These are phyloP conservation scores for Draba incana DNA, from an alignment of 345 rosid species.

Conservation along the genomic window DNA sequence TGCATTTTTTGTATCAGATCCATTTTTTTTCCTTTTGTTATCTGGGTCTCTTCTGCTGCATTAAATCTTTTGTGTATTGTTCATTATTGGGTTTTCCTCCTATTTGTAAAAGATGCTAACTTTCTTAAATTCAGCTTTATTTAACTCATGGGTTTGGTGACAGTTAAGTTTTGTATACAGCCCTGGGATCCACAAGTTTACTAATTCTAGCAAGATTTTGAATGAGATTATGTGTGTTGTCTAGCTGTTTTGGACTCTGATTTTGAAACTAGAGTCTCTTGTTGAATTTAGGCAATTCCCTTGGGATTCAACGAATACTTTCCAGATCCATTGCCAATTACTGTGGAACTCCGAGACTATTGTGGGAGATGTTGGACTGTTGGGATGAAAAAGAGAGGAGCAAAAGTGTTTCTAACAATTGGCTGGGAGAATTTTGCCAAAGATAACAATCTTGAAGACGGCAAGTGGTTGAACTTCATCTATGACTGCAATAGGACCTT, in stretches of 20 bases:
- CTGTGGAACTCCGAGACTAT: constrained; percentile 11
- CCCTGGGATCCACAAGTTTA: background rate
- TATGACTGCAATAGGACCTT: constrained; percentile 26
- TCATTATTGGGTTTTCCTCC: background rate
- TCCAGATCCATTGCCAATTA: constrained; percentile 17
- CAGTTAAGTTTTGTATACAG: background rate
- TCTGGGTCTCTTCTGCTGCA: background rate
- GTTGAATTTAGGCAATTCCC: constrained; percentile 16
- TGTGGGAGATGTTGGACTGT: constrained; percentile 34
- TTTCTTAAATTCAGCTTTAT: background rate
- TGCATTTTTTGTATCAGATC: constrained; percentile 22
- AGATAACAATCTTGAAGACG: constrained; percentile 31
- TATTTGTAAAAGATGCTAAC: background rate
- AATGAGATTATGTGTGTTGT: background rate
- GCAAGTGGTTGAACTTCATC: constrained; percentile 32
- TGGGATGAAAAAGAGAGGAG: constrained; percentile 27
- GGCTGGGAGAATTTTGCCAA: constrained; percentile 34
- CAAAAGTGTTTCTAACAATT: constrained; percentile 7
- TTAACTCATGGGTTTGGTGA: background rate
- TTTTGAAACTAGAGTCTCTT: background rate
- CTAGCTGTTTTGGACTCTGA: no score
- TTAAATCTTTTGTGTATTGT: background rate
- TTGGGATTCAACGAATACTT: constrained; percentile 24
- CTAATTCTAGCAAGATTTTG: constrained; percentile 8
- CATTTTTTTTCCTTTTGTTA: background rate